phyloP scores from a whole-genome alignment of 306 rosid species.

The Ceratonia siliqua region DNA sequence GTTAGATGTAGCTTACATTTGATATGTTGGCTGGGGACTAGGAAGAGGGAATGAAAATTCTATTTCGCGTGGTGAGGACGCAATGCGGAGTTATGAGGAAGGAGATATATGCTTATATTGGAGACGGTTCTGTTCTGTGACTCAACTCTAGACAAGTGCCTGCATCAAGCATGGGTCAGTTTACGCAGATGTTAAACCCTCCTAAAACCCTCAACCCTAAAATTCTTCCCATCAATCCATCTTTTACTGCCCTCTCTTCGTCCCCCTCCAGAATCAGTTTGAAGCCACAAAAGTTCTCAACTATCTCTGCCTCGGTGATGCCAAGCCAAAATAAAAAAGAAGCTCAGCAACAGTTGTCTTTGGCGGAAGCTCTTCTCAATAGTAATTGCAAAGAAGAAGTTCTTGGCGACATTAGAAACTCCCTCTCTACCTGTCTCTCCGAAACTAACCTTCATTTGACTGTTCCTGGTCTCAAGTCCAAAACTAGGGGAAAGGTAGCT shows the following conservation, averaged over 20 bases:
- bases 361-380: slow-evolving; percentile 49
- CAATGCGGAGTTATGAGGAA: no score
- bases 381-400: slow-evolving; percentile 52
- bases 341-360: slow-evolving; percentile 35
- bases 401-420: slow-evolving; percentile 42
- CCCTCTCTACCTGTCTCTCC: slow-evolving; percentile 62
- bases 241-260: not conserved
- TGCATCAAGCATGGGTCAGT: slow-evolving; percentile 34
- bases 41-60: no score
- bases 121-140: no score
- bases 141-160: not conserved
- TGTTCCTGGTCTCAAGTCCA: slow-evolving; percentile 78
- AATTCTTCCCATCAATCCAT: slow-evolving; percentile 7
- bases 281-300: slow-evolving; percentile 36
- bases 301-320: slow-evolving; percentile 42
- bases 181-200: slow-evolving; percentile 56
- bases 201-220: slow-evolving; percentile 54
- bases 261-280: not conserved
- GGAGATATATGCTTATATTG: no score
- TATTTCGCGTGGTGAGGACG: no score
- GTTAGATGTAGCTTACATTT: no score
- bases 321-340: slow-evolving; percentile 38
- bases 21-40: no score
- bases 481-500: slow-evolving; percentile 84
- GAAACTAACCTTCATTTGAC: slow-evolving; percentile 80